Evolutionary conservation across 306 rosid genomes (phyloP).

Genomic region (Glycine latifolia): DNA sequence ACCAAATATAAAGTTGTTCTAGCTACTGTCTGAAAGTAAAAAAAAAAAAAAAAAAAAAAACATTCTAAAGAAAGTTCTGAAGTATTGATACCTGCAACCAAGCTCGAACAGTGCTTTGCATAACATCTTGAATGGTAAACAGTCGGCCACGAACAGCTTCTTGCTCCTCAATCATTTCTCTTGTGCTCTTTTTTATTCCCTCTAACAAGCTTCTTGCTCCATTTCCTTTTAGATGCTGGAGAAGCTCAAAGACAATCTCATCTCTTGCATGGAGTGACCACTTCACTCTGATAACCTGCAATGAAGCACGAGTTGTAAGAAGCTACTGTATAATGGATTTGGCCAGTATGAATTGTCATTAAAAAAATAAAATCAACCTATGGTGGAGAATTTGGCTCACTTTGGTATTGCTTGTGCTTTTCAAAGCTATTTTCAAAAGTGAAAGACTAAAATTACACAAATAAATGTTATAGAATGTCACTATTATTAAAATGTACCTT

Average conservation of each 20-base stretch:
- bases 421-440: neutral
- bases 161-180: constrained; percentile 97
- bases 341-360: constrained; percentile 16
- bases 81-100: constrained; percentile 83
- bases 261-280: constrained; percentile 98
- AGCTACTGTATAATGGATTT: constrained; percentile 26
- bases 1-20: constrained; percentile 15
- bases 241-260: constrained; percentile 89
- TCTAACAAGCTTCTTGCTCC: constrained; percentile 69
- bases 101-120: constrained; percentile 94
- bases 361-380: neutral
- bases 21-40: neutral
- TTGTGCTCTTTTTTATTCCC: constrained; percentile 65
- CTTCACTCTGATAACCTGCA: constrained; percentile 96
- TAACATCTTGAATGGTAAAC: constrained; percentile 94
- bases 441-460: neutral
- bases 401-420: neutral
- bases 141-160: constrained; percentile 97
- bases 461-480: neutral
- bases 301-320: constrained; percentile 27
- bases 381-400: neutral
- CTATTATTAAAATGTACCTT: neutral
- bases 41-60: neutral
- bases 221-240: constrained; percentile 81
- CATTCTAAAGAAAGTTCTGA: constrained; percentile 8